Evolutionary conservation across 2,329 filamentous ascomycete genomes (phyloP).

Genomic region (Cladosporium austrohemisphaericum): DNA sequence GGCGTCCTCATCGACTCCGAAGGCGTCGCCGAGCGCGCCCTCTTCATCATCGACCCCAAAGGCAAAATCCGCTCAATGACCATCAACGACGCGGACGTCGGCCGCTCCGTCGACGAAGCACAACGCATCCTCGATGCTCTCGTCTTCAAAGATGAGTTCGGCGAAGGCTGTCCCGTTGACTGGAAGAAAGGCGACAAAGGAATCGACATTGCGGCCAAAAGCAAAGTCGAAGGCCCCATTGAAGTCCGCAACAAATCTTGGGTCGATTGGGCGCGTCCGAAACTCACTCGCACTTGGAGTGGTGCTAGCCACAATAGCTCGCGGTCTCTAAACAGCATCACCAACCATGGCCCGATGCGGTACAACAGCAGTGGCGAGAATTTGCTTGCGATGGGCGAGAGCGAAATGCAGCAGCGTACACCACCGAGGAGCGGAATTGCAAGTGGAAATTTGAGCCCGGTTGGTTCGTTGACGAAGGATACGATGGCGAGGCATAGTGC

Average conservation of each 20-base stretch:
- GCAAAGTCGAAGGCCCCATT: slow-evolving; percentile 25
- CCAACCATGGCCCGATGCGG: slow-evolving; percentile 2
- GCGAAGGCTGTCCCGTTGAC: slow-evolving; percentile 36
- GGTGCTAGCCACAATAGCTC: slow-evolving; percentile 20
- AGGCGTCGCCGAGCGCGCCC: slow-evolving; percentile 59
- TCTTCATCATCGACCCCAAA: slow-evolving; percentile 65
- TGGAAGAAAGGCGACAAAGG: slow-evolving; percentile 33
- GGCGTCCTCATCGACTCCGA: slow-evolving; percentile 62
- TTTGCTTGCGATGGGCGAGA: background rate
- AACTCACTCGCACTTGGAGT: slow-evolving; percentile 30
- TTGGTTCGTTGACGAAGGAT: background rate
- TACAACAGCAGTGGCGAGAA: slow-evolving; percentile 13
- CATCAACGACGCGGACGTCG: slow-evolving; percentile 63
- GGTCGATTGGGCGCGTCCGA: slow-evolving; percentile 33
- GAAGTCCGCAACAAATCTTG: slow-evolving; percentile 29
- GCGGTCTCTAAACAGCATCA: slow-evolving; percentile 9
- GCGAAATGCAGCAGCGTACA: background rate
- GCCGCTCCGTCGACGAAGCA: slow-evolving; percentile 61
- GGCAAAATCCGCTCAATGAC: slow-evolving; percentile 59
- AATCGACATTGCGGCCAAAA: slow-evolving; percentile 25
- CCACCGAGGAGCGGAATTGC: slow-evolving; percentile 2
- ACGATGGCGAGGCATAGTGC: background rate
- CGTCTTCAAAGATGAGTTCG: slow-evolving; percentile 43
- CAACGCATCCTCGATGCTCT: slow-evolving; percentile 55
- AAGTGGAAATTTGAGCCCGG: slow-evolving; percentile 4